phyloP scores from a whole-genome alignment of 495 filamentous ascomycete genomes.

The Hypoxylon perforatum region DNA sequence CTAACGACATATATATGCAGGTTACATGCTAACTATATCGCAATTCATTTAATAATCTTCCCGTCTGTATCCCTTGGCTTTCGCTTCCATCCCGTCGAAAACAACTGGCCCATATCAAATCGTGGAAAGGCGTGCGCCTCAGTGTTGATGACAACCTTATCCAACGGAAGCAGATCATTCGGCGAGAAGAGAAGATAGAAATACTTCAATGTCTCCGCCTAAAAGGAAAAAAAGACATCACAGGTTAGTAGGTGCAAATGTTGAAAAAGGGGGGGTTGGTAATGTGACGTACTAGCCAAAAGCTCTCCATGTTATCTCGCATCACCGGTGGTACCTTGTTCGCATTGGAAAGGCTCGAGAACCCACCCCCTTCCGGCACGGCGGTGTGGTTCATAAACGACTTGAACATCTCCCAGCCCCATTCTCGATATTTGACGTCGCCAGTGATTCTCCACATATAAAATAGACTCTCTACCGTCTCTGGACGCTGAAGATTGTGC shows the following conservation, averaged over 20 bases:
- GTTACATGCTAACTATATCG: constrained; percentile 14
- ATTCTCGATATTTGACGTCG: constrained; percentile 88
- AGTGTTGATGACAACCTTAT: constrained; percentile 91
- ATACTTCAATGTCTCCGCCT: constrained; percentile 98
- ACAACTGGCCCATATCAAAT: constrained; percentile 80
- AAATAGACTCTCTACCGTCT: constrained; percentile 93
- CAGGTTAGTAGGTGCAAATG: constrained; percentile 21
- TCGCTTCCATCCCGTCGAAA: constrained; percentile 89
- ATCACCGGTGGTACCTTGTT: constrained; percentile 70
- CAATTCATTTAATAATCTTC: constrained; percentile 41
- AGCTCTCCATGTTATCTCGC: constrained; percentile 92
- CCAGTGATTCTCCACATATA: constrained; percentile 99
- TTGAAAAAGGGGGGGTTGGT: constrained; percentile 1
- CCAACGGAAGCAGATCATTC: constrained; percentile 82
- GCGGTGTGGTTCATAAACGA: constrained; percentile 85
- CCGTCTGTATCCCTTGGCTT: constrained; percentile 64
- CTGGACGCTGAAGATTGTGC: constrained; percentile 96
- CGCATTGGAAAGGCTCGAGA: constrained; percentile 83
- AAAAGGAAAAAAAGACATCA: too few relatives aligned
- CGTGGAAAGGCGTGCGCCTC: constrained; percentile 92
- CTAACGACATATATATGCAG: constrained; percentile 20
- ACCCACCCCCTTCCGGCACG: constrained; percentile 79
- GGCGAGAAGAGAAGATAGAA: constrained; percentile 95
- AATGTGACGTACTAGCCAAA: constrained; percentile 79
- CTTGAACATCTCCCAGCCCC: constrained; percentile 99